These are phyloP conservation scores for Sarocladium oryzae DNA, from an alignment of 2,329 filamentous ascomycete species.

Conservation along the genomic window DNA sequence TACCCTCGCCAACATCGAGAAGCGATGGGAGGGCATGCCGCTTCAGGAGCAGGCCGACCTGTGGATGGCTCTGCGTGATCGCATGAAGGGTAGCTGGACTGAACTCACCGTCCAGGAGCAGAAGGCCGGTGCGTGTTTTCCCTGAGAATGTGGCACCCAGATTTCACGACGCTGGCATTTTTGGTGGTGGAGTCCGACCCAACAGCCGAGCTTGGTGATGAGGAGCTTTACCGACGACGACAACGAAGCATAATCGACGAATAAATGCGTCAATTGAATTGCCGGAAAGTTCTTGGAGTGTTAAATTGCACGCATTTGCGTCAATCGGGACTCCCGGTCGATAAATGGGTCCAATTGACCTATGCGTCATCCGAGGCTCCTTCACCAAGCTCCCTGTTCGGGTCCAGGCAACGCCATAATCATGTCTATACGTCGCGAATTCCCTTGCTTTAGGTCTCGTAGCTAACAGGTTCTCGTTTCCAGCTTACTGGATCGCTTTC, in stretches of 20 bases:
- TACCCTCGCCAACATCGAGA: conserved; percentile 96
- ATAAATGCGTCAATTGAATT: conserved; percentile 1
- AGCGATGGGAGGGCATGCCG: conserved; percentile 97
- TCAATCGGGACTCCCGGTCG: not conserved
- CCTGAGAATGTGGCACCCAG: not conserved
- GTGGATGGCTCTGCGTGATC: conserved; percentile 96
- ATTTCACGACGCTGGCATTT: conserved; percentile 3
- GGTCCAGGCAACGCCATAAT: not conserved
- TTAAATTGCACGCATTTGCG: not conserved
- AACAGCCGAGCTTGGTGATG: conserved; percentile 5
- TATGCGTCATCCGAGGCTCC: conserved; percentile 3
- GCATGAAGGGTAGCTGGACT: conserved; percentile 97
- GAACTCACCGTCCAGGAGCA: conserved; percentile 95
- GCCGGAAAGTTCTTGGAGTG: not conserved
- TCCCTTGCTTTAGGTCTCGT: conserved; percentile 13
- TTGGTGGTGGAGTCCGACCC: conserved; percentile 7
- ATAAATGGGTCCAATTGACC: not conserved
- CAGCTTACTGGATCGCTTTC: conserved; percentile 99
- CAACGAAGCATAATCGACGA: not conserved
- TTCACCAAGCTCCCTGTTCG: not conserved
- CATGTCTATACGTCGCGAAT: not conserved
- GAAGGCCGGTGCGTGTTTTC: conserved; percentile 80
- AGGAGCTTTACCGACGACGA: not conserved
- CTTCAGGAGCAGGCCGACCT: conserved; percentile 98
- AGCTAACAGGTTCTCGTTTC: conserved; percentile 16